phyloP scores from a whole-genome alignment of 345 rosid species.

The Pseudoturritis turrita region DNA sequence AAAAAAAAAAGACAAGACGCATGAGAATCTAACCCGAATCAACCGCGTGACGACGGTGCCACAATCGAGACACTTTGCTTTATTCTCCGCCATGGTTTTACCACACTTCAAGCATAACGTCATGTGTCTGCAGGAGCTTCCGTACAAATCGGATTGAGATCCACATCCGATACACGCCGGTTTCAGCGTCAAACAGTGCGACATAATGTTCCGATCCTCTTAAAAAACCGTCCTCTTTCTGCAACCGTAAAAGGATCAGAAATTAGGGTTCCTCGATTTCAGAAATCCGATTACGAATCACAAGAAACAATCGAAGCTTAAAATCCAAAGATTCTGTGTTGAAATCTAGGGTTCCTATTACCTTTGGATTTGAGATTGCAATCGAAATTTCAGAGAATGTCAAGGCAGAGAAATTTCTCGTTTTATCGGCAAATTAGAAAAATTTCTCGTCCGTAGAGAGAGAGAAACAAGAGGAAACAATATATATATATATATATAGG shows the following conservation, averaged over 20 bases:
- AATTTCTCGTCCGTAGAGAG: not conserved
- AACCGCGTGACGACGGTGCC: constrained; percentile 67
- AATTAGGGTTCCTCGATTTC: constrained; percentile 14
- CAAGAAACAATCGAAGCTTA: not conserved
- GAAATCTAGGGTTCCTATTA: not conserved
- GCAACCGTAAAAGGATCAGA: not conserved
- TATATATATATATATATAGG: not conserved
- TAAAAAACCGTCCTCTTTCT: not conserved
- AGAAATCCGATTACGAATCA: not conserved
- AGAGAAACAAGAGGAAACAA: not conserved
- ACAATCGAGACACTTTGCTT: constrained; percentile 74
- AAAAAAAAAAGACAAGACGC: not conserved
- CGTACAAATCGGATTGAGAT: constrained; percentile 66
- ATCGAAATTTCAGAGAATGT: not conserved
- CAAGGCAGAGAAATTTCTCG: not conserved
- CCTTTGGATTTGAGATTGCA: constrained; percentile 1
- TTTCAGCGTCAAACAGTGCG: constrained; percentile 66
- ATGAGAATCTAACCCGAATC: constrained; percentile 57
- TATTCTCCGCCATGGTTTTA: constrained; percentile 81
- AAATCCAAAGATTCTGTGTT: not conserved
- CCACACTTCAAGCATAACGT: constrained; percentile 85
- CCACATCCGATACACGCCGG: constrained; percentile 77
- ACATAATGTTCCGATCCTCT: constrained; percentile 35
- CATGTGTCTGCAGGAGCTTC: constrained; percentile 95
- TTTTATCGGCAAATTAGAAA: not conserved